Conservation (phyloP, 1,284 basidiomycete genomes). For the Melampsora americana region DNA sequence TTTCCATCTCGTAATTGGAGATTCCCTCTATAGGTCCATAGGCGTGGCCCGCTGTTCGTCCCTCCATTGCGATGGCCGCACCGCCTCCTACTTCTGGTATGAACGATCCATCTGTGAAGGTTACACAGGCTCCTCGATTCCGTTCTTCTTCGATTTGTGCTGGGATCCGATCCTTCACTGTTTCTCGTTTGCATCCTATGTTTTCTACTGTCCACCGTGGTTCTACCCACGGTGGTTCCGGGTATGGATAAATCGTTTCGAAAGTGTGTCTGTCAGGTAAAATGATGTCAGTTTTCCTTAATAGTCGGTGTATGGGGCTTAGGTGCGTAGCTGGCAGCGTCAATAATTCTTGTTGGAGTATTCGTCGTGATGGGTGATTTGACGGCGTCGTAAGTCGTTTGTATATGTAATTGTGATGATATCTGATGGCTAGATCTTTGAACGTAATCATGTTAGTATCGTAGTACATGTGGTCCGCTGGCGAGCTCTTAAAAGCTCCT, state of each 20-base stretch:
- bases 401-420: not conserved
- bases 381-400: not conserved
- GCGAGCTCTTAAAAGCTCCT: not conserved
- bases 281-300: not conserved
- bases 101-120: constrained; percentile 15
- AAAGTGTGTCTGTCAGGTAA: not conserved
- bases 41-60: not conserved
- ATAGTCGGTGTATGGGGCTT: not conserved
- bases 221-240: not conserved
- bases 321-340: not conserved
- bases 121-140: not conserved
- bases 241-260: not conserved
- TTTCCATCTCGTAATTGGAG: constrained; percentile 11
- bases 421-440: not conserved
- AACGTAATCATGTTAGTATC: not conserved
- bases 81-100: constrained; percentile 11
- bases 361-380: not conserved
- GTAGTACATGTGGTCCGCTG: not conserved
- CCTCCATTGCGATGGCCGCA: not conserved
- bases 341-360: not conserved
- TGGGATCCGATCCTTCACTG: not conserved
- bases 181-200: not conserved
- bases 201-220: not conserved
- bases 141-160: not conserved
- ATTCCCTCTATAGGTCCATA: not conserved